Conservation (phyloP, 2,329 filamentous ascomycete species). For the Clonostachys rhizophaga region DNA sequence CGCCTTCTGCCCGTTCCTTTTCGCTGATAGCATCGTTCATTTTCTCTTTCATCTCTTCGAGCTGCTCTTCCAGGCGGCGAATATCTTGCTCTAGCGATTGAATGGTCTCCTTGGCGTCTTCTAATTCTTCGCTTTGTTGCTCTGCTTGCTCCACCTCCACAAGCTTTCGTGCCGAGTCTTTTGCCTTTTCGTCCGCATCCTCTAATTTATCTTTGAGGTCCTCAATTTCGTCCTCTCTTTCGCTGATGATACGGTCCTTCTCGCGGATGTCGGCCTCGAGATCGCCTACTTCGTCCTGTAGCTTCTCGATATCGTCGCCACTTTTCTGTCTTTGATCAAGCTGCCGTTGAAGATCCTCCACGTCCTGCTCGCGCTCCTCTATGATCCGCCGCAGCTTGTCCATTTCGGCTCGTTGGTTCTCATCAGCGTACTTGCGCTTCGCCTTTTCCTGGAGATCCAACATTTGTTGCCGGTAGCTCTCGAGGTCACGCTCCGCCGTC, state of each 20-base stretch:
- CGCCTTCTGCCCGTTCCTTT: constrained; percentile 51
- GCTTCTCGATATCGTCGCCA: constrained; percentile 56
- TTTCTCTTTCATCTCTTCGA: constrained; percentile 38
- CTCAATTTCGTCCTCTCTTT: constrained; percentile 72
- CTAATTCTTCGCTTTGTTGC: constrained; percentile 42
- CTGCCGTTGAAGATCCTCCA: constrained; percentile 56
- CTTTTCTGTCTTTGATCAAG: constrained; percentile 52
- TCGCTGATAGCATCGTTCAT: constrained; percentile 48
- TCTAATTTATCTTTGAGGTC: constrained; percentile 52
- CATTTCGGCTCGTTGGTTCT: constrained; percentile 59
- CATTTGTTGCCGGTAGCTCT: constrained; percentile 77
- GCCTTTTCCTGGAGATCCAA: constrained; percentile 77
- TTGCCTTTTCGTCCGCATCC: constrained; percentile 53
- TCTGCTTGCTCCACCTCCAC: constrained; percentile 55
- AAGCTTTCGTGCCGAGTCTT: constrained; percentile 44
- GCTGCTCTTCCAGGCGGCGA: constrained; percentile 47
- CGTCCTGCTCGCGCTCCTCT: constrained; percentile 54
- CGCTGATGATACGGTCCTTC: constrained; percentile 68
- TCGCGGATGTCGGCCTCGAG: constrained; percentile 71
- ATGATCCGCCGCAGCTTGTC: constrained; percentile 52
- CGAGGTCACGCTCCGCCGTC: constrained; percentile 80
- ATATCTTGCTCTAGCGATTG: constrained; percentile 52
- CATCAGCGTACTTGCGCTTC: constrained; percentile 69
- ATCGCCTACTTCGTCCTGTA: constrained; percentile 71
- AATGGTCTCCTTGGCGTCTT: constrained; percentile 53